A percentile compares a stretch with the other conserved stretches of the same genome.
These are phyloP conservation scores for Chionographis japonica DNA, from an alignment of 106 monocot species.

Conservation along the genomic window DNA sequence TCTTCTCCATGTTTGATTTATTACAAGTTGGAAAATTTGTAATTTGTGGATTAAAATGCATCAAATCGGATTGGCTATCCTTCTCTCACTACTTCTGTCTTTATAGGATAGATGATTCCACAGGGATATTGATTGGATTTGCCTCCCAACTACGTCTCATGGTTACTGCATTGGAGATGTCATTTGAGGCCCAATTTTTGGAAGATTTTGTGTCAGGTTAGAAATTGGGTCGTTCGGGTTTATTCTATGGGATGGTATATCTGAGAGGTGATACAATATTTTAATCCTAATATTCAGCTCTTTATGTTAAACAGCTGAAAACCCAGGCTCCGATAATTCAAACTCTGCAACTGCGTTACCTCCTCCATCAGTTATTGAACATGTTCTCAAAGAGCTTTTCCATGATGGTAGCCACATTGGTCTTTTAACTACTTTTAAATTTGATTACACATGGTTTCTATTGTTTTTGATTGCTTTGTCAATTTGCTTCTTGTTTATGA, in stretches of 20 bases:
- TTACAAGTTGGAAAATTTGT: no score
- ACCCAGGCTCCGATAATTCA: slow-evolving; percentile 55
- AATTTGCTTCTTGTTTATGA: not conserved
- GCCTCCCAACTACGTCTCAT: slow-evolving; percentile 67
- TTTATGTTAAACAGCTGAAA: slow-evolving; percentile 82
- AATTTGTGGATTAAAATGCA: no score
- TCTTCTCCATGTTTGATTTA: no score
- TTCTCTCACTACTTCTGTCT: slow-evolving; percentile 6
- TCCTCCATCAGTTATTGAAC: slow-evolving; percentile 78
- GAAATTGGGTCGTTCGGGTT: not conserved
- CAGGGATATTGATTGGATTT: slow-evolving; percentile 64
- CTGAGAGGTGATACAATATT: not conserved
- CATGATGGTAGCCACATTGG: slow-evolving; percentile 49
- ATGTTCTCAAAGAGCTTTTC: slow-evolving; percentile 80
- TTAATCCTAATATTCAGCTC: slow-evolving; percentile 18
- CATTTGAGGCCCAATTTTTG: slow-evolving; percentile 71
- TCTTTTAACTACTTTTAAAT: not conserved
- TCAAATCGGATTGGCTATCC: no score
- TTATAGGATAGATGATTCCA: slow-evolving; percentile 67
- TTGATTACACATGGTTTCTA: no score
- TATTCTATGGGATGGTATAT: not conserved
- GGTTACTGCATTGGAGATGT: slow-evolving; percentile 53
- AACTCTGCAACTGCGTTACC: slow-evolving; percentile 51
- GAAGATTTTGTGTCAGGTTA: slow-evolving; percentile 94
- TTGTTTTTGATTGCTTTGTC: not conserved